These are phyloP conservation scores for Suillus sp. DNA, from an alignment of 768 basidiomycete species.

Conservation along the genomic window DNA sequence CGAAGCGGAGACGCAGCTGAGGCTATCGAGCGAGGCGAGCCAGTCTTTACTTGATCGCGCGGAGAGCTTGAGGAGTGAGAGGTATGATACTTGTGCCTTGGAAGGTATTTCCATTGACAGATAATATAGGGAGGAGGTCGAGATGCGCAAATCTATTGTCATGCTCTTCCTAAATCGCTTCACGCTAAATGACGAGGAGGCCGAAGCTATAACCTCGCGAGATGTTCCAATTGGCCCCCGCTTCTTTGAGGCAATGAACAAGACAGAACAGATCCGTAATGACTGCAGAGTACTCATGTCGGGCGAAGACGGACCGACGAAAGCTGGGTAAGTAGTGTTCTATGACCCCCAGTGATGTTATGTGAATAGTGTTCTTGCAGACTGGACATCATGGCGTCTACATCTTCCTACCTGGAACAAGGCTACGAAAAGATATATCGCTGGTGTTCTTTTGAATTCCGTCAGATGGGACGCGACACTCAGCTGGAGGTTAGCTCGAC, in stretches of 20 bases:
- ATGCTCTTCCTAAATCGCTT: constrained; percentile 81
- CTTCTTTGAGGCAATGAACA: constrained; percentile 88
- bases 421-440: constrained; percentile 89
- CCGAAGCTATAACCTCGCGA: constrained; percentile 72
- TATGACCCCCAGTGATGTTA: background rate
- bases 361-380: constrained; percentile 41
- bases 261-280: constrained; percentile 75
- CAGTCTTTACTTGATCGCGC: constrained; percentile 81
- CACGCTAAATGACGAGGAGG: constrained; percentile 75
- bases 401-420: constrained; percentile 80
- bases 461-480: constrained; percentile 71
- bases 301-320: constrained; percentile 78
- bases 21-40: constrained; percentile 75
- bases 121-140: constrained; percentile 60
- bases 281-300: constrained; percentile 89
- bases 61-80: constrained; percentile 69
- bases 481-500: constrained; percentile 66
- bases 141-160: constrained; percentile 73
- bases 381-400: constrained; percentile 85
- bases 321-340: constrained; percentile 60
- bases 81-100: constrained; percentile 43
- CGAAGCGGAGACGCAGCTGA: constrained; percentile 77
- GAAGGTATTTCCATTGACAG: background rate
- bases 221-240: constrained; percentile 72
- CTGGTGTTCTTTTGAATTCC: constrained; percentile 84